Percentiles rank a stretch among this genome's conserved stretches.
phyloP scores from a whole-genome alignment of 2,329 filamentous ascomycete genomes.

The Coniella vitis region DNA sequence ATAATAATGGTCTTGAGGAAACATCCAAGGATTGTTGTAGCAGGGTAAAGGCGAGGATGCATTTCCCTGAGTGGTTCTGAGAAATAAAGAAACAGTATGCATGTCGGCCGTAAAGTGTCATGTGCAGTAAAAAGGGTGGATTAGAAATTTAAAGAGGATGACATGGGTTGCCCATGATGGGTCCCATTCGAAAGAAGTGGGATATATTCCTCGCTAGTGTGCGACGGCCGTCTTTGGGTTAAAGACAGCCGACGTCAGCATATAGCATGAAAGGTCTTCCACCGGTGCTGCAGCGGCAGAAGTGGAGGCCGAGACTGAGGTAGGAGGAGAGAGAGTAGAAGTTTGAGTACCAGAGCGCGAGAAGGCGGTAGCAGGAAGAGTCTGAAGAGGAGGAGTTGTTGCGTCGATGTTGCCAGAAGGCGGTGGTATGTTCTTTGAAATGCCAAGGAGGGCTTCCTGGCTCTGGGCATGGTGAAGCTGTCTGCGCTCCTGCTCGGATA shows the following conservation, averaged over 20 bases:
- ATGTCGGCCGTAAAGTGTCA: slow-evolving; percentile 15
- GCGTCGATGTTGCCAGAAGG: slow-evolving; percentile 19
- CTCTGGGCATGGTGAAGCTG: slow-evolving; percentile 43
- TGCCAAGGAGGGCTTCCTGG: slow-evolving; percentile 41
- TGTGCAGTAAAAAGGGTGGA: slow-evolving; percentile 5
- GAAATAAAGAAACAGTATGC: slow-evolving; percentile 9
- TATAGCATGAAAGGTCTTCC: slow-evolving; percentile 27
- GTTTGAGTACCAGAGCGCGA: background rate
- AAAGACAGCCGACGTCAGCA: slow-evolving; percentile 46
- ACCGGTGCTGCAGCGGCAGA: slow-evolving; percentile 24
- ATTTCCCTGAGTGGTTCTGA: slow-evolving; percentile 8
- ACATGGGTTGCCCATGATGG: background rate
- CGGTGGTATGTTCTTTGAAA: slow-evolving; percentile 25
- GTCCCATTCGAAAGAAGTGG: background rate
- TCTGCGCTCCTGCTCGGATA: slow-evolving; percentile 31
- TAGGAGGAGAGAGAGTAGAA: background rate
- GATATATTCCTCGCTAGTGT: background rate
- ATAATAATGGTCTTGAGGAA: slow-evolving; percentile 5
- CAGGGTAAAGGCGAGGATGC: background rate
- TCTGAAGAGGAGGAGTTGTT: slow-evolving; percentile 2
- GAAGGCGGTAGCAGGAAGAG: slow-evolving; percentile 7
- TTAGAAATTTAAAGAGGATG: background rate
- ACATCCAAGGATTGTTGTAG: too few relatives aligned
- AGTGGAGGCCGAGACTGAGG: slow-evolving; percentile 15
- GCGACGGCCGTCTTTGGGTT: slow-evolving; percentile 25